Conservation (phyloP, 2,329 filamentous ascomycete species). For the Epicoccum nigrum region DNA sequence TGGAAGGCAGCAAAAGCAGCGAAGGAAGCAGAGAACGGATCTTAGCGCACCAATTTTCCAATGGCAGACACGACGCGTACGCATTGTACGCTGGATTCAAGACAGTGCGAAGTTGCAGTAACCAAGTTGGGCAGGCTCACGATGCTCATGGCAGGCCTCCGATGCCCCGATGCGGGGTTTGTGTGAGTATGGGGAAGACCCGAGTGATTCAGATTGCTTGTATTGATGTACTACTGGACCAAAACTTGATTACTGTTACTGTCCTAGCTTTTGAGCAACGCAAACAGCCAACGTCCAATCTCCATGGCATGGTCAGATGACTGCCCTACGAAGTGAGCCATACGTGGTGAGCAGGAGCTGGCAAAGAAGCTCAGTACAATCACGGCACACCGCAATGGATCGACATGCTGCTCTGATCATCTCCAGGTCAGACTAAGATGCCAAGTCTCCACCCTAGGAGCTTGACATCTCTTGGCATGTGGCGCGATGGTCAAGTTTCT, state of each 20-base stretch:
- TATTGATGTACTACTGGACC: not conserved
- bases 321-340: no score
- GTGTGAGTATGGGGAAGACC: not conserved
- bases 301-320: not conserved
- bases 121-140: no score
- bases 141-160: no score
- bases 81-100: not conserved
- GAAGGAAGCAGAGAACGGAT: constrained; percentile 16
- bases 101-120: no score
- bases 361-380: no score
- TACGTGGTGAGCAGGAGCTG: no score
- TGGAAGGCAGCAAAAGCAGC: constrained; percentile 72
- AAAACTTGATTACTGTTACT: not conserved
- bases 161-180: not conserved
- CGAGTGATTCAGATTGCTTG: not conserved
- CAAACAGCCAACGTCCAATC: not conserved
- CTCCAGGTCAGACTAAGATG: no score
- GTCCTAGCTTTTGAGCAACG: not conserved
- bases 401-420: no score
- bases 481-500: no score
- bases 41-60: not conserved
- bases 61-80: not conserved
- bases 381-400: no score
- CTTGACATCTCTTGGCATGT: no score
- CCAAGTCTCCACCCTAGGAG: no score